A percentile compares a stretch with the other conserved stretches of the same genome.
These are phyloP conservation scores for Prunella vulgaris DNA, from an alignment of 257 asterid species.

Conservation along the genomic window DNA sequence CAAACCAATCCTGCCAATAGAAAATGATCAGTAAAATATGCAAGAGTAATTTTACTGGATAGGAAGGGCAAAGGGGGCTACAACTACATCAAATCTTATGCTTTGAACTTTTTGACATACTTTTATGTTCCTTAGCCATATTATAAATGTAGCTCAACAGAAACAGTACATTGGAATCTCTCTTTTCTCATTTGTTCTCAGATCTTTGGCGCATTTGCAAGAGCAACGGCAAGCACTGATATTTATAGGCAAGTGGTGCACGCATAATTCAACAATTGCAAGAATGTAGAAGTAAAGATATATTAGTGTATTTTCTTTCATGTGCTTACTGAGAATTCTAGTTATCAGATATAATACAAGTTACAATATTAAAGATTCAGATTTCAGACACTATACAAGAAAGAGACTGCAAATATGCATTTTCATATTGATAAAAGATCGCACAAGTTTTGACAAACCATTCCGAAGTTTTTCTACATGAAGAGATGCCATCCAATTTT, in stretches of 20 bases:
- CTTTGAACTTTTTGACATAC: not conserved
- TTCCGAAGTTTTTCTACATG: not conserved
- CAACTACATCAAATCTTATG: not conserved
- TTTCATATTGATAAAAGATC: not conserved
- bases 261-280: not conserved
- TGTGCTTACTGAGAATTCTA: not conserved
- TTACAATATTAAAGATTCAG: not conserved
- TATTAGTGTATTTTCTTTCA: slow-evolving; percentile 1
- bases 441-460: not conserved
- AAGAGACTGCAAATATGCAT: not conserved
- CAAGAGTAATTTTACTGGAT: not conserved
- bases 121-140: not conserved
- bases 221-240: not conserved
- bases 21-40: slow-evolving; percentile 22
- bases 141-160: not conserved
- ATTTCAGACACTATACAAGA: not conserved
- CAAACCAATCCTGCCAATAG: slow-evolving; percentile 83
- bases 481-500: not conserved
- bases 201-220: slow-evolving; percentile 7
- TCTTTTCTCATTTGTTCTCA: not conserved
- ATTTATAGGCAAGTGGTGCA: not conserved
- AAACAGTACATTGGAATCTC: not conserved
- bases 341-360: not conserved
- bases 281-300: slow-evolving; percentile 6
- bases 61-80: not conserved